These are phyloP conservation scores for Spathaspora boniae DNA, from an alignment of 805 yeast species.

Conservation along the genomic window DNA sequence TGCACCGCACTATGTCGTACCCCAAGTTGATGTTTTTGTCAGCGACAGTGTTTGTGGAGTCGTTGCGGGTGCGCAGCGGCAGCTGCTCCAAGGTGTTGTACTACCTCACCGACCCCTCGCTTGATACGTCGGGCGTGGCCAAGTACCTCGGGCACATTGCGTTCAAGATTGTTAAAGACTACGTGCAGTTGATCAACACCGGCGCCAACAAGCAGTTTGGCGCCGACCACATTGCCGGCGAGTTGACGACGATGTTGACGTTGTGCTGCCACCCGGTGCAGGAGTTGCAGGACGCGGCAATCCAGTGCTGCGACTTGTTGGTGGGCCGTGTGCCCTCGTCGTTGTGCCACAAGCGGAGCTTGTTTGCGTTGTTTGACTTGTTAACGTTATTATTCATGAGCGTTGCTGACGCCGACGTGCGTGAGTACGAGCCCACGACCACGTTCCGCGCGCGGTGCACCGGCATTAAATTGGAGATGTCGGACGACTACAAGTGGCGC, in stretches of 20 bases:
- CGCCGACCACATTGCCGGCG: constrained; percentile 56
- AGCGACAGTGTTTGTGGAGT: constrained; percentile 75
- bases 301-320: constrained; percentile 68
- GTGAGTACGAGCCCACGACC: constrained; percentile 82
- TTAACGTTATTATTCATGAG: constrained; percentile 75
- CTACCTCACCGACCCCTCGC: constrained; percentile 84
- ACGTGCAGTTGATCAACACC: constrained; percentile 45
- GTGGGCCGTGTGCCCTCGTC: constrained; percentile 69
- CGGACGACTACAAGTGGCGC: constrained; percentile 79
- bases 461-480: constrained; percentile 52
- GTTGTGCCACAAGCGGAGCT: constrained; percentile 67
- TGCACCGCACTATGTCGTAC: constrained; percentile 55
- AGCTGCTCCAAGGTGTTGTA: constrained; percentile 72
- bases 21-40: constrained; percentile 86
- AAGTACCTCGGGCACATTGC: constrained; percentile 67
- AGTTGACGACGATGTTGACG: constrained; percentile 63
- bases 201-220: constrained; percentile 56
- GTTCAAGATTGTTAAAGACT: constrained; percentile 54
- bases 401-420: constrained; percentile 76
- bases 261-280: constrained; percentile 75
- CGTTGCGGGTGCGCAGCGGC: constrained; percentile 74
- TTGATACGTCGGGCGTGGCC: constrained; percentile 59
- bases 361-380: constrained; percentile 79
- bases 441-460: constrained; percentile 47
- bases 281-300: constrained; percentile 74